Evolutionary conservation across 495 filamentous ascomycete species (phyloP).

Genomic region (Podospora anserina): DNA sequence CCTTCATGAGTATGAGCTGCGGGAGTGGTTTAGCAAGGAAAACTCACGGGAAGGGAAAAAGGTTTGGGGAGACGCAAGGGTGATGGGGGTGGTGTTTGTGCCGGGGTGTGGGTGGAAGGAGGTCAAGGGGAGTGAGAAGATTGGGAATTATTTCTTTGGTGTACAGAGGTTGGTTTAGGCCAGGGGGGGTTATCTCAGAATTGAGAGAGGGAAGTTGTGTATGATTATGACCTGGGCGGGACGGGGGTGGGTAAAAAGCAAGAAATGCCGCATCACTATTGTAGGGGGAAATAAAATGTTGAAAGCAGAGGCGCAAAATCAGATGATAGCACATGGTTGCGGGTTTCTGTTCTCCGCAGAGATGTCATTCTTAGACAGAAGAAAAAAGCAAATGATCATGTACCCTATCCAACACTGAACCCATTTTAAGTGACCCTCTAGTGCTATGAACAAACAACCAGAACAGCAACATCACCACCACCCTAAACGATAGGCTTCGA

Average conservation of each 20-base stretch:
- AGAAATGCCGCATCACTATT: too few species aligned
- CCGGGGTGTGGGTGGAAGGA: constrained; percentile 90
- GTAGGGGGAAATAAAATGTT: too few species aligned
- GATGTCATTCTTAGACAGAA: background rate
- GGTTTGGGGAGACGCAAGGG: constrained; percentile 45
- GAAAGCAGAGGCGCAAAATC: too few species aligned
- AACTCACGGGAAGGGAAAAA: constrained; percentile 43
- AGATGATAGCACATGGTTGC: too few species aligned
- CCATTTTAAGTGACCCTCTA: background rate
- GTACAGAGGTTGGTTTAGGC: constrained; percentile 52
- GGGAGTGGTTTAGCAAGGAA: constrained; percentile 48
- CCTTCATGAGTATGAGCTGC: constrained; percentile 79
- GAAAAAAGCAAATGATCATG: background rate
- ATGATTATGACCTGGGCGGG: background rate
- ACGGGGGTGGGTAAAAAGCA: too few species aligned
- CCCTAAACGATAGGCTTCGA: constrained; percentile 64
- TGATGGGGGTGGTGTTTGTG: constrained; percentile 87
- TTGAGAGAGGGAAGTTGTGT: background rate
- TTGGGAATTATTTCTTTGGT: constrained; percentile 96
- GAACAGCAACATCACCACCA: background rate
- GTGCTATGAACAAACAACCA: background rate
- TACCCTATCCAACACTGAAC: background rate
- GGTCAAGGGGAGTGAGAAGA: constrained; percentile 73
- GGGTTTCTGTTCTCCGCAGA: too few species aligned
- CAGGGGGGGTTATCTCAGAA: background rate